Base-by-base conservation (phyloP, 2,329 filamentous ascomycete genomes). In the Podosphaera xanthii region DNA sequence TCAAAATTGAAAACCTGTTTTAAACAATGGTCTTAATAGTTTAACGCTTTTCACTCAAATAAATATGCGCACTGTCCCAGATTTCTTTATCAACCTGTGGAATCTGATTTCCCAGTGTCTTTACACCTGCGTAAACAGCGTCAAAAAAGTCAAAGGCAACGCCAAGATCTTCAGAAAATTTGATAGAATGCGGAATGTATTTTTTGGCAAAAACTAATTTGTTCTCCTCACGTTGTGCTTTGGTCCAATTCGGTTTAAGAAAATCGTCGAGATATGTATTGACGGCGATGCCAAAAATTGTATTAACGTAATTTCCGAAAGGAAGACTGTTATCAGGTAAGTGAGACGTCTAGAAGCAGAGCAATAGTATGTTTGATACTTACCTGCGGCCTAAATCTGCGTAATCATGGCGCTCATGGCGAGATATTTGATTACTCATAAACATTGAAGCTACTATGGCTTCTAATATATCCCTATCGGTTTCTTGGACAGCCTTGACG, bases 391-490 rank as follows among this genome's bases (percentile, higher is more conserved):
- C 83, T 60, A 97, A 76, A 54, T 84, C 78, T 59, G 81, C 73
- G 69, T 74, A 71, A 59, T 76, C 83, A 10, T 63, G 57, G 35
- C 35, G 59, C 10, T 78, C 74, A 59, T 82, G 76, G 84, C 90
- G 80, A 60, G 86, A 77, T 30, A 83, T 86, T 66, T 94, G 87
- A 5, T 83, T 87, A 65, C 83, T 83, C 66, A 96, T 76, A 64
- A 96, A 83, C 74, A 95, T 80, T 36, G 85, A 84, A 4, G 83
- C 83, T 30, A 90, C 76, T 62, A 91, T 80, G 49, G 88, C 85
- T 71, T 98, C 92, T 12, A 92, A 74, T 42, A 97, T 73, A 69
- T 94, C 89, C 55, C 92, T 81, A 63, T 94, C 77, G 40, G 83
- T 81, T 63, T 84, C 81, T 46, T 90, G 84, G 33, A 96, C 83